Evolutionary conservation across 2,329 filamentous ascomycete species (phyloP).

Genomic region (Ambrosiella beaveri): DNA sequence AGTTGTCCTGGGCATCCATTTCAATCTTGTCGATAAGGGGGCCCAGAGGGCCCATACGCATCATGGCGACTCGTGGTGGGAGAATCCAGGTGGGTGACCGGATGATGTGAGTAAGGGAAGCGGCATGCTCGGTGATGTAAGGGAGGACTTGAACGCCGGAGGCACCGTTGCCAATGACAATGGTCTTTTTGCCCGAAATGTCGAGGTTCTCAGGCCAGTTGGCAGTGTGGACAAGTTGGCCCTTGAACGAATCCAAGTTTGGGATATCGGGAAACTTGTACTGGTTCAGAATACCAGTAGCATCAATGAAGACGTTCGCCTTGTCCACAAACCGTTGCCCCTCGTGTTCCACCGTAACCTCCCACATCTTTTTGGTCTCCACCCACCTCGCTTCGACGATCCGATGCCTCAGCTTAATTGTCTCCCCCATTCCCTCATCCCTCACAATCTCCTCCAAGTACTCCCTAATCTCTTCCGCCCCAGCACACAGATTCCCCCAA

Average conservation of each 20-base stretch:
- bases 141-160: slow-evolving; percentile 37
- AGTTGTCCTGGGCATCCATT: slow-evolving; percentile 16
- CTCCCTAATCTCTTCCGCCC: slow-evolving; percentile 35
- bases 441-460: slow-evolving; percentile 33
- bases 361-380: slow-evolving; percentile 26
- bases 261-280: slow-evolving; percentile 36
- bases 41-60: slow-evolving; percentile 21
- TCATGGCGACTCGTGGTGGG: slow-evolving; percentile 21
- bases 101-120: slow-evolving; percentile 25
- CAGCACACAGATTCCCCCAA: slow-evolving; percentile 41
- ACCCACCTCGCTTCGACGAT: slow-evolving; percentile 29
- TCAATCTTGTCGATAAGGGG: slow-evolving; percentile 16
- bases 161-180: slow-evolving; percentile 39
- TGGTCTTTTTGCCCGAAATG: slow-evolving; percentile 32
- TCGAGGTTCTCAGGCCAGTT: slow-evolving; percentile 34
- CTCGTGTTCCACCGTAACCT: slow-evolving; percentile 22
- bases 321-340: slow-evolving; percentile 27
- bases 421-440: slow-evolving; percentile 28
- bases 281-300: slow-evolving; percentile 36
- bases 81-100: slow-evolving; percentile 28
- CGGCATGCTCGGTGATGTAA: slow-evolving; percentile 27
- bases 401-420: slow-evolving; percentile 27
- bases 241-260: slow-evolving; percentile 28
- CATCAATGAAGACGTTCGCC: slow-evolving; percentile 32
- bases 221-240: slow-evolving; percentile 35